Evolutionary conservation across 75 land plant genomes (phyloP), one percentile per base, ranked within the genome.

Genomic region (Pinus tabuliformis): DNA sequence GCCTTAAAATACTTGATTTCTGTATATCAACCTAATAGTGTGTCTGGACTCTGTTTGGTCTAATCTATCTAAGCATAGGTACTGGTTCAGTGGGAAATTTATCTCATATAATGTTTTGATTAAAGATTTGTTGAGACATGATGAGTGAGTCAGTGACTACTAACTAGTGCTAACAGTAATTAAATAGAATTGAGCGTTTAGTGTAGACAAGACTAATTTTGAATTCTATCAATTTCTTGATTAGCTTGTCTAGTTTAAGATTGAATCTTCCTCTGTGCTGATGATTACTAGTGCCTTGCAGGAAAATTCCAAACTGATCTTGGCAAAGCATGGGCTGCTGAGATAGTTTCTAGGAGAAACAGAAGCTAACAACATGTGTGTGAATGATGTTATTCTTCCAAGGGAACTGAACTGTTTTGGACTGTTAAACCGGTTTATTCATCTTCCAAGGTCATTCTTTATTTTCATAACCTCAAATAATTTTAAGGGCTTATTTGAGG

Each of bases 231-330:
- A 66, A 3, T 18, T 66, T 66, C 42, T 17, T 33, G 16, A 37
- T 68, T 45, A 42, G 3, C 42, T 68, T 68, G 49, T 42, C 3
- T 68, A 49, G 12, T 68, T 52, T 42, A 21, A 20, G 22, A 42
- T 68, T 7, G 11, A 68, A 68, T 42, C 22, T 11, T 42, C 42
- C 13, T 9, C 52, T 49, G 54, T 49, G 54, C 54, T 49, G 54
- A 49, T 12, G 9, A 9, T n/a, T 17, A 9, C 54, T 68, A 20
- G 15, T 42, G 39, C 36, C 54, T 39, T 65, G 71, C 89, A 94
- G 97, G 97, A 16, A 94, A 94, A 83, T 94, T 94, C 64, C 97
- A 94, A 66, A 94, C 97, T 37, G 95, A 92, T 60, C 20, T 94
- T 65, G 97, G 97, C 6, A 92, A 85, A 76, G 88, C 95, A 62